A percentile compares a stretch with the other conserved stretches of the same genome.
Conservation (phyloP, 1,139 yeast species). For the Yarrowia galli region DNA sequence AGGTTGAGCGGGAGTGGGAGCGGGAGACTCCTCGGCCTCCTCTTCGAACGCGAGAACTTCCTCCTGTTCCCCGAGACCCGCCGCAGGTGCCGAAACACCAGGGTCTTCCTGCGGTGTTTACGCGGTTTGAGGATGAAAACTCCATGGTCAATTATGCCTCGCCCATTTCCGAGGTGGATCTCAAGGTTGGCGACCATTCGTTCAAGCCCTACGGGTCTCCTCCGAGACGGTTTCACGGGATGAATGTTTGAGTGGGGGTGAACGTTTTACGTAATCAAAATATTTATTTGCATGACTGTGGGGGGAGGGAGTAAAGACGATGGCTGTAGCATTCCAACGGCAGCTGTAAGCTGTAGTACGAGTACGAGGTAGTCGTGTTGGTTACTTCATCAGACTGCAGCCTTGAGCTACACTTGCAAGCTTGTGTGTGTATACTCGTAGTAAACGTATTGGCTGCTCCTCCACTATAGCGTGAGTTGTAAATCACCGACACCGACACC, state of each 20-base stretch:
- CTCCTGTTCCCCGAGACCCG: constrained; percentile 15
- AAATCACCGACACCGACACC: too few relatives aligned
- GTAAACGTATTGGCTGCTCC: too few relatives aligned
- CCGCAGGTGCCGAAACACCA: constrained; percentile 7
- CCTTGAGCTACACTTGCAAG: too few relatives aligned
- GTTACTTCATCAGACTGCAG: too few relatives aligned
- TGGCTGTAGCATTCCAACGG: too few relatives aligned
- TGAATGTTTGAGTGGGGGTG: constrained; percentile 14
- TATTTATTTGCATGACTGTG: constrained; percentile 28
- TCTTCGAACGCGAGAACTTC: constrained; percentile 6
- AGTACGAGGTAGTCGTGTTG: too few relatives aligned
- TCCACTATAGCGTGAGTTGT: too few relatives aligned
- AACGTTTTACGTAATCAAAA: constrained; percentile 20
- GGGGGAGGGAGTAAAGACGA: too few relatives aligned
- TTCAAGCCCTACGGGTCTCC: constrained; percentile 35
- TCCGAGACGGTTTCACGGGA: constrained; percentile 23
- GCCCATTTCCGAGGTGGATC: constrained; percentile 16
- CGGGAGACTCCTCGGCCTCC: constrained; percentile 5
- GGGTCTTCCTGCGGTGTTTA: constrained; percentile 26
- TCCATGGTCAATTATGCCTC: constrained; percentile 29
- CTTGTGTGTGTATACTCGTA: too few relatives aligned
- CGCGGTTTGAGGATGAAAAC: constrained; percentile 37
- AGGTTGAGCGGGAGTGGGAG: background rate
- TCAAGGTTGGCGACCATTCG: constrained; percentile 35
- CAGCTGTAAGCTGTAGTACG: too few relatives aligned